These are phyloP conservation scores for Neurospora africana DNA, from an alignment of 495 filamentous ascomycete species.

Conservation along the genomic window DNA sequence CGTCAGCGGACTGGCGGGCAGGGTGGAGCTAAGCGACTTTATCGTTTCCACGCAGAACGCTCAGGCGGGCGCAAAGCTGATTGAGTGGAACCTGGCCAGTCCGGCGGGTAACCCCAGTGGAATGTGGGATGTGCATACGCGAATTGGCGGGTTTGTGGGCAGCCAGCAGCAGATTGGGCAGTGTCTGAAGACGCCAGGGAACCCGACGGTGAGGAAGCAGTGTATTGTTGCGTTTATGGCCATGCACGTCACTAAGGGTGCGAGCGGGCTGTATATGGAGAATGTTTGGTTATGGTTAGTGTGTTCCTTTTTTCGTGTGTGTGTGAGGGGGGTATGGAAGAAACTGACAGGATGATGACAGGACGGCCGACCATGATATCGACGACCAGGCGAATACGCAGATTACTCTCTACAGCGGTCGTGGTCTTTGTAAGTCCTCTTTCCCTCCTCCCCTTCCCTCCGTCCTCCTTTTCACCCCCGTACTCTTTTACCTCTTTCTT, in stretches of 20 bases:
- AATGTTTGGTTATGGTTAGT: constrained; percentile 72
- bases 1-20: constrained; percentile 57
- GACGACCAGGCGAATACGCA: constrained; percentile 54
- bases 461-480: background rate
- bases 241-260: constrained; percentile 62
- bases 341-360: background rate
- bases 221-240: constrained; percentile 73
- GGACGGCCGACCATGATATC: constrained; percentile 82
- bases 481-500: background rate
- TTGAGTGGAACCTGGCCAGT: constrained; percentile 75
- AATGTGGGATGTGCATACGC: constrained; percentile 86
- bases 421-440: constrained; percentile 42
- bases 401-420: constrained; percentile 60
- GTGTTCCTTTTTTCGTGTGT: too few relatives aligned
- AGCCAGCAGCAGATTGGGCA: constrained; percentile 63
- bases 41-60: constrained; percentile 63
- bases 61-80: constrained; percentile 70
- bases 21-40: constrained; percentile 71
- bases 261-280: constrained; percentile 63
- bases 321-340: background rate
- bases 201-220: constrained; percentile 35
- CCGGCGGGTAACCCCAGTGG: constrained; percentile 51
- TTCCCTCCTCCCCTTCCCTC: background rate
- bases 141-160: constrained; percentile 68
- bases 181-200: constrained; percentile 55